Conservation (phyloP, 768 basidiomycete species). For the Boletellus emodensis region DNA sequence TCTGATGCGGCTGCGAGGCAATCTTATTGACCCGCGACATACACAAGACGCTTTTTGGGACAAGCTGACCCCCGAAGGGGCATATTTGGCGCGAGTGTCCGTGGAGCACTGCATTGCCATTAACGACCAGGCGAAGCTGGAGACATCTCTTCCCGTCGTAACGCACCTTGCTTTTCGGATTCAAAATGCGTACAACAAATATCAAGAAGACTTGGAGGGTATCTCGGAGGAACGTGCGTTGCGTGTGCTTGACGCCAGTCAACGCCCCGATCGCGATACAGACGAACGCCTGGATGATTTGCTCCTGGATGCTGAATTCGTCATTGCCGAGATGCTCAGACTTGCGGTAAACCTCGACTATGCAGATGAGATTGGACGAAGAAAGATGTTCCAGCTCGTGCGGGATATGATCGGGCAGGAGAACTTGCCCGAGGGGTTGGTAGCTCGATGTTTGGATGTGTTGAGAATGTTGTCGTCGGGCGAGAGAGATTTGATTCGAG, state of each 20-base stretch:
- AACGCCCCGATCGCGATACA: slow-evolving; percentile 37
- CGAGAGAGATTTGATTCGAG: slow-evolving; percentile 82
- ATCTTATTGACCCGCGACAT: neutral
- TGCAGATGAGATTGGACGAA: slow-evolving; percentile 83
- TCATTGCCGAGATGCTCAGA: slow-evolving; percentile 78
- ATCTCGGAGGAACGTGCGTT: slow-evolving; percentile 36
- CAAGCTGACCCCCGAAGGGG: slow-evolving; percentile 64
- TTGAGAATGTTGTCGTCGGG: slow-evolving; percentile 63
- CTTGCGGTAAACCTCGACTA: slow-evolving; percentile 83
- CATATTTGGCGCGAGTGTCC: slow-evolving; percentile 80
- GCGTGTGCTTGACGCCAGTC: slow-evolving; percentile 32
- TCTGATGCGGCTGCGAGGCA: neutral
- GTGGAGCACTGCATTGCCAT: slow-evolving; percentile 68
- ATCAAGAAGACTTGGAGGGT: slow-evolving; percentile 42
- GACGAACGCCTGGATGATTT: slow-evolving; percentile 44
- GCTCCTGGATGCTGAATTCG: slow-evolving; percentile 42
- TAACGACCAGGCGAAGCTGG: slow-evolving; percentile 59
- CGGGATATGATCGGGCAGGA: slow-evolving; percentile 80
- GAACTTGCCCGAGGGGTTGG: slow-evolving; percentile 61
- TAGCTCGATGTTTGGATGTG: slow-evolving; percentile 79
- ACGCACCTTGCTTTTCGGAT: slow-evolving; percentile 76
- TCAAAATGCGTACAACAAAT: slow-evolving; percentile 64
- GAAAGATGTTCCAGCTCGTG: slow-evolving; percentile 84
- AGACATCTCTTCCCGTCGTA: slow-evolving; percentile 76
- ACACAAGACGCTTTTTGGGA: slow-evolving; percentile 67